phyloP scores from a whole-genome alignment of 1,284 basidiomycete genomes.

The Austroboletus olivaceoglutinosus region DNA sequence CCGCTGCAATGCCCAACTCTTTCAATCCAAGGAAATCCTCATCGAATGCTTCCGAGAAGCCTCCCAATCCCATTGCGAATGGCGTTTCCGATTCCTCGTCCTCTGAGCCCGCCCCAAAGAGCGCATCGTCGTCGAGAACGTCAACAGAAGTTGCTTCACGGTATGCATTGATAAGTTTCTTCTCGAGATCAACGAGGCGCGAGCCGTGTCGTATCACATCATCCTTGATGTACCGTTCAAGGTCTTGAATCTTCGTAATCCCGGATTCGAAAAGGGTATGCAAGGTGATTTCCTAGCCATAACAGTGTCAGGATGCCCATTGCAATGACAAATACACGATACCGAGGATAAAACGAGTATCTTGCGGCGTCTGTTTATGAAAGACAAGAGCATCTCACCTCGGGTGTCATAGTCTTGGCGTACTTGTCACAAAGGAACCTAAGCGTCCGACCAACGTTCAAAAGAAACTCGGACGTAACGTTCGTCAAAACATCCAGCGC shows the following conservation, averaged over 20 bases:
- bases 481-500: slow-evolving; percentile 81
- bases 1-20: slow-evolving; percentile 86
- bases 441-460: slow-evolving; percentile 85
- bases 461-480: slow-evolving; percentile 78
- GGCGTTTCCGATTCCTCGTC: slow-evolving; percentile 77
- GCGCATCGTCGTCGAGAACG: slow-evolving; percentile 71
- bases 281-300: slow-evolving; percentile 79
- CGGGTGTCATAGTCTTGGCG: slow-evolving; percentile 72
- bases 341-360: background rate
- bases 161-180: slow-evolving; percentile 82
- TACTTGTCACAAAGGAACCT: slow-evolving; percentile 82
- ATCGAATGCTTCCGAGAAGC: slow-evolving; percentile 84
- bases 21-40: slow-evolving; percentile 93
- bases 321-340: slow-evolving; percentile 2
- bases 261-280: slow-evolving; percentile 90
- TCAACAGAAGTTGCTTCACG: slow-evolving; percentile 72
- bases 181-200: slow-evolving; percentile 76
- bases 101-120: slow-evolving; percentile 67
- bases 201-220: slow-evolving; percentile 83
- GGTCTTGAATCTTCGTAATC: slow-evolving; percentile 67
- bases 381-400: slow-evolving; percentile 51
- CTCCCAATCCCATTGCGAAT: slow-evolving; percentile 71
- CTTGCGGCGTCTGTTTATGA: background rate
- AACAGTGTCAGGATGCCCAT: slow-evolving; percentile 5
- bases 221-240: slow-evolving; percentile 87